Conservation (phyloP, 352 stramenopile species). For the Pythium aquatile region DNA sequence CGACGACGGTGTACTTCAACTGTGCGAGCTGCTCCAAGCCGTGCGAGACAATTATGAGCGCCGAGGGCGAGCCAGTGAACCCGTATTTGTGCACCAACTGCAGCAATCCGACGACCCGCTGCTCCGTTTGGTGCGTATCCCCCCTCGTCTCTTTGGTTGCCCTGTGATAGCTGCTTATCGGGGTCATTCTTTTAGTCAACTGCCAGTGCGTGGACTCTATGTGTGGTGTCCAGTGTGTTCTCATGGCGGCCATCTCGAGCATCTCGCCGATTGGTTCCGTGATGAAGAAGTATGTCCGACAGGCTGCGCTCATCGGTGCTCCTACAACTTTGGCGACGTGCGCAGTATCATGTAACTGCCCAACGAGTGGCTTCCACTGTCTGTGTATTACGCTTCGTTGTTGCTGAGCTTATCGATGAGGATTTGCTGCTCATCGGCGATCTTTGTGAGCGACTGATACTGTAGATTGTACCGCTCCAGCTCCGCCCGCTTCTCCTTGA, state of each 20-base stretch:
- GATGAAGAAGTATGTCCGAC: conserved; percentile 49
- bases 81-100: conserved; percentile 62
- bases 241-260: conserved; percentile 84
- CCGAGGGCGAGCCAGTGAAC: conserved; percentile 30
- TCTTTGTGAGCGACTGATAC: conserved; percentile 73
- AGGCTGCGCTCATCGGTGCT: conserved; percentile 45
- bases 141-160: conserved; percentile 2
- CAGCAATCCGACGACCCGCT: conserved; percentile 71
- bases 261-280: conserved; percentile 59
- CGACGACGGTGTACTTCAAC: conserved; percentile 85
- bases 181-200: too few species aligned
- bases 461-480: conserved; percentile 80
- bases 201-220: conserved; percentile 85
- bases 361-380: conserved; percentile 3
- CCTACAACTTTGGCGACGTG: conserved; percentile 29
- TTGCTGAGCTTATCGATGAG: conserved; percentile 88
- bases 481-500: conserved; percentile 83
- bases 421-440: conserved; percentile 75
- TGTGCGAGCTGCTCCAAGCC: conserved; percentile 77
- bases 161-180: too few species aligned
- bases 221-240: conserved; percentile 92
- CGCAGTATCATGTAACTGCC: conserved; percentile 9
- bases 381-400: conserved; percentile 58
- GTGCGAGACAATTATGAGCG: conserved; percentile 41
- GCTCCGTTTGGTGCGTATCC: conserved; percentile 77